A percentile compares a stretch with the other conserved stretches of the same genome.
Evolutionary conservation across 345 rosid genomes (phyloP).

Genomic region (Syzygium jambos): DNA sequence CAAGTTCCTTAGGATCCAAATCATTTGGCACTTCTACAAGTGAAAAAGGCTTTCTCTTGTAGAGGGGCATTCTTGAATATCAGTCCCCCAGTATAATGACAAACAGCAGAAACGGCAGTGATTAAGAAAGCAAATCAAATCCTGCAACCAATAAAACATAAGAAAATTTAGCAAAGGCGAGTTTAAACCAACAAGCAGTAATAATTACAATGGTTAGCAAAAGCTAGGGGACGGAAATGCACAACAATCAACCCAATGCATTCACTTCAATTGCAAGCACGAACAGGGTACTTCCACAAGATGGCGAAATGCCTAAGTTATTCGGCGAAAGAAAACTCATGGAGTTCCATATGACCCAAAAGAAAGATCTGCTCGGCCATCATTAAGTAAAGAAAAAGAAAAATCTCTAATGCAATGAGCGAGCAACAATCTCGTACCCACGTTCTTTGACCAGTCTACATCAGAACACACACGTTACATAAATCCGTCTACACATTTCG

Average conservation of each 20-base stretch:
- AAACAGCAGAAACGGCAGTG: not conserved
- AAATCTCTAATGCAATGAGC: not conserved
- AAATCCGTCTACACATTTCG: not conserved
- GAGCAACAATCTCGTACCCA: not conserved
- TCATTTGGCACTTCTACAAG: constrained; percentile 52
- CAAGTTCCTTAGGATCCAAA: constrained; percentile 65
- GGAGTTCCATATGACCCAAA: not conserved
- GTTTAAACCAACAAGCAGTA: not conserved
- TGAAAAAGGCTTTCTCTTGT: constrained; percentile 57
- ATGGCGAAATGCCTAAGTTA: not conserved
- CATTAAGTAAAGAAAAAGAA: not conserved
- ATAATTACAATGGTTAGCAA: not conserved
- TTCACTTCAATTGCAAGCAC: not conserved
- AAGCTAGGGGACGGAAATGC: not conserved
- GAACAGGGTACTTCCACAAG: not conserved
- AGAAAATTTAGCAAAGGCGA: not conserved
- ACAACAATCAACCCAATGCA: not conserved
- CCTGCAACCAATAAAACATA: not conserved
- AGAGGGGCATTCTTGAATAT: constrained; percentile 55
- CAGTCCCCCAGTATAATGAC: not conserved
- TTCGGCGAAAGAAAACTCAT: not conserved
- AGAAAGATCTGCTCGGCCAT: not conserved
- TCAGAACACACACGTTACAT: not conserved
- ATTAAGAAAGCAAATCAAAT: not conserved
- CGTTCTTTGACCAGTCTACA: not conserved